Conservation (phyloP, 768 basidiomycete genomes). For the Mycena leptocephala region DNA sequence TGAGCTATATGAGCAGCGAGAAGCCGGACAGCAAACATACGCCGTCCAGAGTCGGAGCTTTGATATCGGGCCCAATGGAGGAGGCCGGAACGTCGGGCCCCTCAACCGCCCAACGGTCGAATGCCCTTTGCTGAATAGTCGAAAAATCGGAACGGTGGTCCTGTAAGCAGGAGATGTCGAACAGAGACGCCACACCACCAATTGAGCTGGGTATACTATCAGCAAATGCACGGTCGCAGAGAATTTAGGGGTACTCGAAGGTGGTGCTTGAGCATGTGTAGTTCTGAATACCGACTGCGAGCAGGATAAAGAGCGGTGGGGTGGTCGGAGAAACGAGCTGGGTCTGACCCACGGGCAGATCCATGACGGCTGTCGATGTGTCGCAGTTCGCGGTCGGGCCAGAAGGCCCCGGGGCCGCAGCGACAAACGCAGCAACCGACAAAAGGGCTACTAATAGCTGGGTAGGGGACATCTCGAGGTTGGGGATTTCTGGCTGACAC, state of each 20-base stretch:
- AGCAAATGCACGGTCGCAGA: neutral
- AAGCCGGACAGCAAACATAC: slow-evolving; percentile 4
- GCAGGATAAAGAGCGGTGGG: neutral
- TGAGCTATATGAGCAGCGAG: neutral
- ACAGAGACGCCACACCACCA: slow-evolving; percentile 19
- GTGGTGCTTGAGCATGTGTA: slow-evolving; percentile 10
- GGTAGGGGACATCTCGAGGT: neutral
- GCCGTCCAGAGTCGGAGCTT: neutral
- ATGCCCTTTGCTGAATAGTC: neutral
- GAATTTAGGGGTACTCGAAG: neutral
- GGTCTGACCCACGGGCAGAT: slow-evolving; percentile 10
- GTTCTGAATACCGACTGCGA: slow-evolving; percentile 20
- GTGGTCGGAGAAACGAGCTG: slow-evolving; percentile 10
- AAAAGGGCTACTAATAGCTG: slow-evolving; percentile 1
- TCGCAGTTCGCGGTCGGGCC: slow-evolving; percentile 1
- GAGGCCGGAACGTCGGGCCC: neutral
- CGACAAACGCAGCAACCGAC: neutral
- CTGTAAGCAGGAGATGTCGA: slow-evolving; percentile 19
- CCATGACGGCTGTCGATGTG: slow-evolving; percentile 7
- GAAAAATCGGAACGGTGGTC: neutral
- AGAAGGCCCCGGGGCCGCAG: neutral
- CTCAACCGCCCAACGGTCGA: neutral
- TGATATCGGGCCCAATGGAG: neutral
- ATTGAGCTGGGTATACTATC: neutral
- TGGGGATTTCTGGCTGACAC: neutral